Evolutionary conservation across 306 rosid species (phyloP), one percentile per base, ranked within the genome.

Genomic region (Cajanus cajan): DNA sequence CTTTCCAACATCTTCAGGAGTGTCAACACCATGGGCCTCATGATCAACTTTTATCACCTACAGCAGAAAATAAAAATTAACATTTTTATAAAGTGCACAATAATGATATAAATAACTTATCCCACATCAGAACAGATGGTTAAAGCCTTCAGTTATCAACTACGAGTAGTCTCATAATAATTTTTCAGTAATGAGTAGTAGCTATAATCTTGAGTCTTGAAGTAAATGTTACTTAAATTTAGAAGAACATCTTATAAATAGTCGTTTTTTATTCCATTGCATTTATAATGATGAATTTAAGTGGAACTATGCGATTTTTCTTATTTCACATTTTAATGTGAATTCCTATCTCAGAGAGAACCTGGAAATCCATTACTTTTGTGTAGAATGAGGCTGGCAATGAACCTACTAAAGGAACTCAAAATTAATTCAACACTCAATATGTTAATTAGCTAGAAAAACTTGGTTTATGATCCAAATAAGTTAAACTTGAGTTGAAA

Each of bases 1-100:
- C 89, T 91, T 95, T 66, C 41, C 90, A 4, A 95, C 93, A 76
- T 95, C 99, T 89, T 91, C 98, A 3, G 99, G 97, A 65, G 86
- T 51, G 85, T 95, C 99, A 37, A 95, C 94, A 36, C 99, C 99
- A 63, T 95, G 99, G 28, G 96, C 99, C 52, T 95, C 98, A 22
- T 92, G 99, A 71, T 95, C 86, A 69, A 93, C 98, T 82, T 92
- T 93, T 59, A 95, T 93, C 78, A 95, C 98, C 99, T 95, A 80
- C 48, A 74, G 58, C 22, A 63, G 73, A 28, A 16, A 74, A 77
- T 47, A 50, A n/a, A 74, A 78, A 63, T 8, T 7, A 31, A 7
- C 44, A 25, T 24, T 12, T 57, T 5, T 11, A 25, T 8, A 1
- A 59, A 43, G 44, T 63, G 71, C 21, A 22, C 50, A 48, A 69